Evolutionary conservation across 805 yeast species (phyloP).

Genomic region (Pichia nanzhaoensis): DNA sequence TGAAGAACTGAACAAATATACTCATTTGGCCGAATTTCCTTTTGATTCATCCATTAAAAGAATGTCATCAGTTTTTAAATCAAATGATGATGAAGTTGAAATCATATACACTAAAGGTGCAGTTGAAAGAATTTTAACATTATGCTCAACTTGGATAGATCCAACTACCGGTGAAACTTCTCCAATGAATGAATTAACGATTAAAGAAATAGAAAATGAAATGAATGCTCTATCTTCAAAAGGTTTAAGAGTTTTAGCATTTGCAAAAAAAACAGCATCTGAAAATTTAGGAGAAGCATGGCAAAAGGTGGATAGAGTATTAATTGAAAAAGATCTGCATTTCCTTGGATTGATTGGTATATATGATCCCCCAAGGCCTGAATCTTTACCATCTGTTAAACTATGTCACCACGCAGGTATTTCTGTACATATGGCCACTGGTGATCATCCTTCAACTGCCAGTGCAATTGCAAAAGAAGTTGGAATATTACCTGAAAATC

Average conservation of each 20-base stretch:
- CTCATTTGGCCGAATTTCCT: constrained; percentile 60
- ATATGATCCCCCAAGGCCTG: constrained; percentile 73
- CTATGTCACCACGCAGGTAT: constrained; percentile 70
- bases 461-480: constrained; percentile 75
- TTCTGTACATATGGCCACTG: constrained; percentile 75
- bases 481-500: constrained; percentile 61
- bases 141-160: constrained; percentile 50
- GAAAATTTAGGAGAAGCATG: constrained; percentile 22
- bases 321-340: constrained; percentile 46
- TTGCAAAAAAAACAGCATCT: constrained; percentile 41
- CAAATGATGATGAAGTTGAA: constrained; percentile 24
- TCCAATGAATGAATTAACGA: constrained; percentile 37
- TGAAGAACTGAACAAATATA: constrained; percentile 31
- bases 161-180: constrained; percentile 26
- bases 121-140: constrained; percentile 56
- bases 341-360: constrained; percentile 70
- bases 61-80: constrained; percentile 56
- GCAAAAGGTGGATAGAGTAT: constrained; percentile 32
- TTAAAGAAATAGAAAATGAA: constrained; percentile 40
- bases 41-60: constrained; percentile 70
- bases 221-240: constrained; percentile 54
- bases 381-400: constrained; percentile 58
- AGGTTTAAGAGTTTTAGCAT: constrained; percentile 69
- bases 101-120: constrained; percentile 61
- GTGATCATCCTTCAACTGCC: constrained; percentile 77